These are phyloP conservation scores for Coemansia sp. DNA, from an alignment of 192 early-diverging fungal genomes.

Conservation along the genomic window DNA sequence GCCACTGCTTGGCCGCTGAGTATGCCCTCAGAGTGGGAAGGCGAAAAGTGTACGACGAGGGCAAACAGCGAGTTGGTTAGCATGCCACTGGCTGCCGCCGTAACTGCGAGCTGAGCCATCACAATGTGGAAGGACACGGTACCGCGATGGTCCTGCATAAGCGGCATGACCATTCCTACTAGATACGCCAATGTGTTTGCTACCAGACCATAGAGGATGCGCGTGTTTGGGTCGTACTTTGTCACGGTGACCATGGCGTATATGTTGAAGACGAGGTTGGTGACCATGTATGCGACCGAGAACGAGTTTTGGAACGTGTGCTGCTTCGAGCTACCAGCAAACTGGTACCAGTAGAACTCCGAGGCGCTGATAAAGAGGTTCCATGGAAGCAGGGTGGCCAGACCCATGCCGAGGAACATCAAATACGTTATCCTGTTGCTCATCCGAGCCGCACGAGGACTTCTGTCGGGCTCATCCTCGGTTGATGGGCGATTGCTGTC, in stretches of 20 bases:
- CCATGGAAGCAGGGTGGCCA: conserved; percentile 78
- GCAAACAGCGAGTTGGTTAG: conserved; percentile 72
- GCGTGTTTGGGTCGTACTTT: conserved; percentile 36
- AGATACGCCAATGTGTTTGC: conserved; percentile 59
- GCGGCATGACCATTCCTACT: conserved; percentile 56
- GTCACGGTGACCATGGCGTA: conserved; percentile 57
- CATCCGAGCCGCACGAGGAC: conserved; percentile 1
- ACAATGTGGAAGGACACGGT: conserved; percentile 66
- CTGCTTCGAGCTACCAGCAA: conserved; percentile 61
- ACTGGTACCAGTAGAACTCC: conserved; percentile 68
- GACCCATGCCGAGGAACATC: conserved; percentile 73
- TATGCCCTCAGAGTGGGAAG: conserved; percentile 69
- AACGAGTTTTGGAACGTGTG: conserved; percentile 81
- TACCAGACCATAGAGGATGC: conserved; percentile 55
- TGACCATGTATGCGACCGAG: conserved; percentile 63
- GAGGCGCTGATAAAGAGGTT: conserved; percentile 82
- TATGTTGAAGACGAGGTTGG: conserved; percentile 60
- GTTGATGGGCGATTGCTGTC: not conserved
- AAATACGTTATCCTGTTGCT: conserved; percentile 55
- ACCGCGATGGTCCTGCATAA: conserved; percentile 51
- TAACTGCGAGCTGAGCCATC: conserved; percentile 59
- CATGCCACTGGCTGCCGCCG: conserved; percentile 64
- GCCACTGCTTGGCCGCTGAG: conserved; percentile 68
- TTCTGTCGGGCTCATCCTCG: not conserved
- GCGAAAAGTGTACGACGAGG: conserved; percentile 68